These are phyloP conservation scores for Solanum hybrid DNA, from an alignment of 305 asterid genomes.

Conservation along the genomic window DNA sequence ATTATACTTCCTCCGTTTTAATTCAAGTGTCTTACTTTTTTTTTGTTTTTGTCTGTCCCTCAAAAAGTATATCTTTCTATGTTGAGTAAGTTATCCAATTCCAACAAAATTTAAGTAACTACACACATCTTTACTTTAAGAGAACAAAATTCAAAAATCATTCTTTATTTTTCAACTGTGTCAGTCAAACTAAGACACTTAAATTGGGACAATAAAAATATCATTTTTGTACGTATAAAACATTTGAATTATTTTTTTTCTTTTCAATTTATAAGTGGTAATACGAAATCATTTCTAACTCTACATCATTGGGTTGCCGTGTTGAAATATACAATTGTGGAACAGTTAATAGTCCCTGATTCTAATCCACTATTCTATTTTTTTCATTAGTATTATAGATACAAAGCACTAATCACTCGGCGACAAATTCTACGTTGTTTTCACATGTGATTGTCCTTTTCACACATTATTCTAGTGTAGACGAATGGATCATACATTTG, in stretches of 20 bases:
- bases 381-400: not conserved
- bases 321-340: not conserved
- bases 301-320: not conserved
- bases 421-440: not conserved
- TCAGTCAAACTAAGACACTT: not conserved
- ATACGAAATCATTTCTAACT: not conserved
- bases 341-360: not conserved
- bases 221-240: no score
- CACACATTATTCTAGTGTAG: not conserved
- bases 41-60: not conserved
- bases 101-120: not conserved
- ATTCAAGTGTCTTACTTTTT: no score
- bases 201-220: not conserved
- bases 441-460: not conserved
- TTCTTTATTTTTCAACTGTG: no score
- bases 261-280: not conserved
- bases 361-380: not conserved
- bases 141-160: no score
- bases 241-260: not conserved
- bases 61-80: no score
- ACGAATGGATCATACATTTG: not conserved
- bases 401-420: not conserved
- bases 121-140: not conserved
- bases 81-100: not conserved
- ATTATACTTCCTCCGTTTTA: not conserved